Percentiles rank a stretch among this genome's conserved stretches.
Conservation (phyloP, 2,329 filamentous ascomycete species). For the Pseudogymnoascus destructans region DNA sequence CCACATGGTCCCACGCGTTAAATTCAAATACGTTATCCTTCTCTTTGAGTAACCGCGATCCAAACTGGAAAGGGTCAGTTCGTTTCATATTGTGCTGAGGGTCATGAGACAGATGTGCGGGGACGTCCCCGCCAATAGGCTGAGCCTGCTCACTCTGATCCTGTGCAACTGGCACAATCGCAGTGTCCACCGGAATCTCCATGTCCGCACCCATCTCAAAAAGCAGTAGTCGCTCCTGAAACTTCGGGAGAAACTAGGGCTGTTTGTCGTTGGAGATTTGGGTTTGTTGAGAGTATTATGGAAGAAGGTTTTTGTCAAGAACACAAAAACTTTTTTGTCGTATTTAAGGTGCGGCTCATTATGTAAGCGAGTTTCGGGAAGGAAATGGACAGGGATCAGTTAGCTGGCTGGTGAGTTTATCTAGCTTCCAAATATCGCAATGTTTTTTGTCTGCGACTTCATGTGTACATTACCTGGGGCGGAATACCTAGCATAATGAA, state of each 20-base stretch:
- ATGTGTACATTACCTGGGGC: background rate
- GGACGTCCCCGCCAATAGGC: background rate
- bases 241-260: background rate
- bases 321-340: background rate
- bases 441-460: background rate
- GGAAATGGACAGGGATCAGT: background rate
- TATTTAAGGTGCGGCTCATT: conserved; percentile 8
- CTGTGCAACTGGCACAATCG: background rate
- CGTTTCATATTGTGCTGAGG: conserved; percentile 63
- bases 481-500: background rate
- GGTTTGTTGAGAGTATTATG: background rate
- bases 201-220: background rate
- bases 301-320: background rate
- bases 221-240: background rate
- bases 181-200: background rate
- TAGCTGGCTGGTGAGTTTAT: background rate
- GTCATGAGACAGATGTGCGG: conserved; percentile 25
- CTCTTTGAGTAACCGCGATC: conserved; percentile 70
- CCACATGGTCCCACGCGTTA: conserved; percentile 98
- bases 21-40: conserved; percentile 88
- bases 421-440: background rate
- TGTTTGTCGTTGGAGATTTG: background rate
- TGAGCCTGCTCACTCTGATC: background rate
- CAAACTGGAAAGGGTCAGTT: conserved; percentile 89
- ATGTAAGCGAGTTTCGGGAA: background rate